These are phyloP conservation scores for Phytophthora europaea DNA, from an alignment of 352 stramenopile species.

Conservation along the genomic window DNA sequence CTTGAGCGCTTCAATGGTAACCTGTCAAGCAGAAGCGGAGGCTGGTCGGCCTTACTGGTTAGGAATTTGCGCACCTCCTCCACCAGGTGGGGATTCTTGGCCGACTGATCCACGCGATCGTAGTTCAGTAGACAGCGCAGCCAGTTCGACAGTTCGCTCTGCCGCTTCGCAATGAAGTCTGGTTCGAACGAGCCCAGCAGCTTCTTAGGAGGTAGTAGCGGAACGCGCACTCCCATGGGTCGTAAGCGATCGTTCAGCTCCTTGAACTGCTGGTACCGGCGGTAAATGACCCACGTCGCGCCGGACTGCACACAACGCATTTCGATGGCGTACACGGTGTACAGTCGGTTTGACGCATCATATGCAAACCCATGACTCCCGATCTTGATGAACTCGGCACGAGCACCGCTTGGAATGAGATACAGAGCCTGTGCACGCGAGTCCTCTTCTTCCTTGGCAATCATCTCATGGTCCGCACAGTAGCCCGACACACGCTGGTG, in stretches of 20 bases:
- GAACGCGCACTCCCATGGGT: slow-evolving; percentile 74
- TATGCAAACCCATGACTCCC: slow-evolving; percentile 81
- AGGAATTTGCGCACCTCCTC: slow-evolving; percentile 86
- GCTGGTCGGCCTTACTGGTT: slow-evolving; percentile 85
- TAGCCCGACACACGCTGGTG: slow-evolving; percentile 78
- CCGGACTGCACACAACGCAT: slow-evolving; percentile 82
- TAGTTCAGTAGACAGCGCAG: slow-evolving; percentile 74
- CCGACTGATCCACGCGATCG: slow-evolving; percentile 76
- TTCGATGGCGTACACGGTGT: slow-evolving; percentile 84
- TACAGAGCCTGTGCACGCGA: slow-evolving; percentile 85
- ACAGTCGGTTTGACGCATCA: slow-evolving; percentile 76
- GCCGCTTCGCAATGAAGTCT: slow-evolving; percentile 82
- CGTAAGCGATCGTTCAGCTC: slow-evolving; percentile 74
- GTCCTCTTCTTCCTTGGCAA: slow-evolving; percentile 85
- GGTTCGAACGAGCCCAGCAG: slow-evolving; percentile 85
- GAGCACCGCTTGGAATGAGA: slow-evolving; percentile 73
- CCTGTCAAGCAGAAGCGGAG: slow-evolving; percentile 76
- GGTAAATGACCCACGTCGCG: slow-evolving; percentile 86
- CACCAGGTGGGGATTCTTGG: slow-evolving; percentile 80
- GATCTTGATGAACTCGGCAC: slow-evolving; percentile 83
- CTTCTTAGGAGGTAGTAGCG: slow-evolving; percentile 85
- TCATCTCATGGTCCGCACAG: slow-evolving; percentile 81
- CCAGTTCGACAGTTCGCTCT: slow-evolving; percentile 78
- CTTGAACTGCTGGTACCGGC: slow-evolving; percentile 89
- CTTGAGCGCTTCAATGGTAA: slow-evolving; percentile 69